These are phyloP conservation scores for Echites panduratus DNA, from an alignment of 257 asterid species.

Conservation along the genomic window DNA sequence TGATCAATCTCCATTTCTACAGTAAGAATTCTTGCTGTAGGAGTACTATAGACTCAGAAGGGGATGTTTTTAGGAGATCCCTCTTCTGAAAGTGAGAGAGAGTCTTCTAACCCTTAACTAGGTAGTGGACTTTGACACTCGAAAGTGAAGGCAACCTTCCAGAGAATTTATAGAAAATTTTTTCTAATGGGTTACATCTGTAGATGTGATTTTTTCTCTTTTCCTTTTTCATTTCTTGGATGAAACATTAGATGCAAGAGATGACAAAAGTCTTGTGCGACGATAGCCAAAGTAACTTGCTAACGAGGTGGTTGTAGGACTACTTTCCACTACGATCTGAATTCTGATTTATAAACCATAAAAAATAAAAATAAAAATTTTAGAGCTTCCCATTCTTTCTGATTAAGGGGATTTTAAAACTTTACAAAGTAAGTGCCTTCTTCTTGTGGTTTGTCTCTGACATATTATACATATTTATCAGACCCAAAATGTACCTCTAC, in stretches of 20 bases:
- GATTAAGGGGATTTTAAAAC: not conserved
- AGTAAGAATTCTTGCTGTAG: too few relatives aligned
- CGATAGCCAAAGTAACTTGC: not conserved
- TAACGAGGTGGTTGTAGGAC: not conserved
- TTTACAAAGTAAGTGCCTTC: not conserved
- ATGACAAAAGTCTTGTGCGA: not conserved
- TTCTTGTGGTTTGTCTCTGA: not conserved
- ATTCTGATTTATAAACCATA: not conserved
- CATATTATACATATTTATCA: not conserved
- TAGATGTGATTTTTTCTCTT: not conserved
- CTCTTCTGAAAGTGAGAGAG: not conserved
- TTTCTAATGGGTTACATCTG: constrained; percentile 1
- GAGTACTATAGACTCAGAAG: too few relatives aligned
- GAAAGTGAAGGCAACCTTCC: not conserved
- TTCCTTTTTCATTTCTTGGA: not conserved
- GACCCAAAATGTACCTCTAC: too few relatives aligned
- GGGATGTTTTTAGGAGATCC: not conserved
- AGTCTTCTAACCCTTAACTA: not conserved
- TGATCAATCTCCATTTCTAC: constrained; percentile 12
- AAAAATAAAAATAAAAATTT: too few relatives aligned
- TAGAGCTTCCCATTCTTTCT: not conserved
- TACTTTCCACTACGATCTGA: not conserved
- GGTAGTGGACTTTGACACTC: not conserved
- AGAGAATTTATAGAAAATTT: constrained; percentile 1
- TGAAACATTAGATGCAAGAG: not conserved